Percentiles rank a stretch among this genome's conserved stretches.
Conservation (phyloP, 2,329 filamentous ascomycete species). For the Teratosphaeria nubilosa region DNA sequence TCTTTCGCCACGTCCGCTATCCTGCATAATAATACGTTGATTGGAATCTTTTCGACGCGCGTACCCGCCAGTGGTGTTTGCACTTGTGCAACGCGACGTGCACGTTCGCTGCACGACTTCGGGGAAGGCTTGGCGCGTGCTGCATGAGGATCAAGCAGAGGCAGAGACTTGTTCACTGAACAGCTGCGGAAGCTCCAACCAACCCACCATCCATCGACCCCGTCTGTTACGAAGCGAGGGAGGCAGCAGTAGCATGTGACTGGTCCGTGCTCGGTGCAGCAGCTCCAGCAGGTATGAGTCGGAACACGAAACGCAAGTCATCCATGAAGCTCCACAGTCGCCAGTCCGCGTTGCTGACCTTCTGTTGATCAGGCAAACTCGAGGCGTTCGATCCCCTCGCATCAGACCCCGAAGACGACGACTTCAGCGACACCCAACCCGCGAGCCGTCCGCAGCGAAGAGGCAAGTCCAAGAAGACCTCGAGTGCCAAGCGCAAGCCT, state of each 20-base stretch:
- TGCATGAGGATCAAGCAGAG: not conserved
- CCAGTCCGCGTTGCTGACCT: not conserved
- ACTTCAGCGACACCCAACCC: conserved; percentile 21
- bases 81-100: not conserved
- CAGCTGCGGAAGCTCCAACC: not conserved
- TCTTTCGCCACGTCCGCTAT: not conserved
- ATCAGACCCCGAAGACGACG: conserved; percentile 28
- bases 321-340: too few species aligned
- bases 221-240: not conserved
- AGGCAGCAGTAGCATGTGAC: not conserved
- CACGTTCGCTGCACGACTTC: not conserved
- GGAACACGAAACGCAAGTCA: not conserved
- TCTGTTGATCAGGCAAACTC: not conserved
- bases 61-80: not conserved
- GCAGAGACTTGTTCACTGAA: not conserved
- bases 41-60: not conserved
- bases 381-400: conserved; percentile 26
- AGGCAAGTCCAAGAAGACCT: conserved; percentile 15
- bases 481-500: conserved; percentile 14
- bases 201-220: too few species aligned
- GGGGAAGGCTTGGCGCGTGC: not conserved
- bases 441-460: conserved; percentile 9
- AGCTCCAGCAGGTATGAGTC: not conserved
- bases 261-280: not conserved
- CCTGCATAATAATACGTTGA: not conserved